Conservation (phyloP, 2,329 filamentous ascomycete species). For the Hortaea sp. region DNA sequence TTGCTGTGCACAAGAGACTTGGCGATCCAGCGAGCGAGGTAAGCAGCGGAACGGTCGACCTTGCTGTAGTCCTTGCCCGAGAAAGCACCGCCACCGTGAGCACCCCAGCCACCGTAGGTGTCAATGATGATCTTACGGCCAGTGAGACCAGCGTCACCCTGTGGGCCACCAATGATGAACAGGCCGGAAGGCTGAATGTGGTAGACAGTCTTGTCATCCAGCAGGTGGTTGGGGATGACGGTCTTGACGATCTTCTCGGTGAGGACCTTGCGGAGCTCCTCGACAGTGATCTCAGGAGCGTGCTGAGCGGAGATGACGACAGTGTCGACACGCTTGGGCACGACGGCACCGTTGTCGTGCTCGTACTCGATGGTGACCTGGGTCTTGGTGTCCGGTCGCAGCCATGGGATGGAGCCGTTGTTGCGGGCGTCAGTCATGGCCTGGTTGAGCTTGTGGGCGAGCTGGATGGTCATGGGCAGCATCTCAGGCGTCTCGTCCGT, state of each 20-base stretch:
- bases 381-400: constrained; percentile 98
- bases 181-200: constrained; percentile 98
- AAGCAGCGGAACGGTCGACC: constrained; percentile 96
- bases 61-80: constrained; percentile 99
- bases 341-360: constrained; percentile 86
- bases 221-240: constrained; percentile 83
- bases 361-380: constrained; percentile 99
- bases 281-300: constrained; percentile 75
- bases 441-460: constrained; percentile 94
- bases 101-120: constrained; percentile 99
- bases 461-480: constrained; percentile 83
- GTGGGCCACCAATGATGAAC: constrained; percentile 98
- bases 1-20: constrained; percentile 89
- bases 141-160: constrained; percentile 97
- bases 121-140: constrained; percentile 99
- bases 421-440: constrained; percentile 86
- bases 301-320: constrained; percentile 96
- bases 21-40: constrained; percentile 96
- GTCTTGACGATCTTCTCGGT: constrained; percentile 95
- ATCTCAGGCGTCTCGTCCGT: constrained; percentile 98
- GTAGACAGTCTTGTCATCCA: constrained; percentile 90
- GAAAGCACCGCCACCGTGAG: constrained; percentile 99
- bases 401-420: constrained; percentile 80
- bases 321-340: constrained; percentile 88
- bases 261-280: constrained; percentile 88